Percentiles rank a stretch among this genome's conserved stretches.
Evolutionary conservation across 1,284 basidiomycete species (phyloP).

Genomic region (Mycosarcoma mackinlayi): DNA sequence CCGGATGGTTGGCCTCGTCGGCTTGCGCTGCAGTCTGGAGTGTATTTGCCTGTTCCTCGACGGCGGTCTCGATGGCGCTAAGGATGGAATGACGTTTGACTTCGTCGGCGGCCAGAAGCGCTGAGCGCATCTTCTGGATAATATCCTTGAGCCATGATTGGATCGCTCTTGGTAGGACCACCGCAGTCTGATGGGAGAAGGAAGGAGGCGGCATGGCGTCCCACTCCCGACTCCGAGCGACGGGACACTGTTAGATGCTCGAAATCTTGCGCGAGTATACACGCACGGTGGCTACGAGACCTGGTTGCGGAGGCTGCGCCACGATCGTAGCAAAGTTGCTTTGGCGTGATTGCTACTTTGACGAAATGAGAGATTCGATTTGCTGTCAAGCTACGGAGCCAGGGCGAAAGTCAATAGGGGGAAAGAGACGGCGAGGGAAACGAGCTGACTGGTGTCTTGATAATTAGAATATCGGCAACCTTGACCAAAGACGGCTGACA

Average conservation of each 20-base stretch:
- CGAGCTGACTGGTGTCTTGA: slow-evolving; percentile 47
- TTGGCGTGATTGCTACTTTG: neutral
- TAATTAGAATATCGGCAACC: slow-evolving; percentile 49
- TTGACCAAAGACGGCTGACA: slow-evolving; percentile 51
- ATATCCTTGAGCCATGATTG: slow-evolving; percentile 49
- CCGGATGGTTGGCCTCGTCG: slow-evolving; percentile 36
- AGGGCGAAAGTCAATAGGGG: neutral
- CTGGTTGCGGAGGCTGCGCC: too few relatives aligned
- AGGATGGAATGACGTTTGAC: slow-evolving; percentile 31
- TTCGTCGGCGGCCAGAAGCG: slow-evolving; percentile 26
- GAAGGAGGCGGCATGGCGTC: slow-evolving; percentile 44
- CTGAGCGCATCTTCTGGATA: slow-evolving; percentile 32
- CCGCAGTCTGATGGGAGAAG: slow-evolving; percentile 45
- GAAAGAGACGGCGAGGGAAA: neutral
- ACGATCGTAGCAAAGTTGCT: neutral
- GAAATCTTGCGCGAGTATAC: too few relatives aligned
- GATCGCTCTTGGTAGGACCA: slow-evolving; percentile 34
- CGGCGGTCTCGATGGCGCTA: slow-evolving; percentile 26
- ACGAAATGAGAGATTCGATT: neutral
- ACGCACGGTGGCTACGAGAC: too few relatives aligned
- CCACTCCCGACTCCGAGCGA: neutral
- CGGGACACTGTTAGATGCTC: neutral
- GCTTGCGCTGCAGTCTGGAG: slow-evolving; percentile 27
- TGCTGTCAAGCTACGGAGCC: neutral
- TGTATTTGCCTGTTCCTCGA: slow-evolving; percentile 27